Evolutionary conservation across 2,329 filamentous ascomycete species (phyloP).

Genomic region (Aureobasidium sp.): DNA sequence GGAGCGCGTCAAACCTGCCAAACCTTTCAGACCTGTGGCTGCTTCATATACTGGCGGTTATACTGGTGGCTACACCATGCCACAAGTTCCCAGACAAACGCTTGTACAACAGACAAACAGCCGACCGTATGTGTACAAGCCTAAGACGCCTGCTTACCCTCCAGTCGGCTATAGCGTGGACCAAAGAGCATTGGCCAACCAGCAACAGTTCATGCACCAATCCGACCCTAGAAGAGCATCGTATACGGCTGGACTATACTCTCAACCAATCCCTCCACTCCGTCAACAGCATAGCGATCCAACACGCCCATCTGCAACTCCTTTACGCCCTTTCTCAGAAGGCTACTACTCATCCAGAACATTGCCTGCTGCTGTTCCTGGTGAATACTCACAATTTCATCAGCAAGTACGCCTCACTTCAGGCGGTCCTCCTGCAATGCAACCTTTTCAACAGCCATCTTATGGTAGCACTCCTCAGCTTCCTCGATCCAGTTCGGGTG

Average conservation of each 20-base stretch:
- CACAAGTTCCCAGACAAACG: constrained; percentile 4
- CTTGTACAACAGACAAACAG: background rate
- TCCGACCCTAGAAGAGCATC: constrained; percentile 8
- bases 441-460: constrained; percentile 14
- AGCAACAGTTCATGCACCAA: constrained; percentile 10
- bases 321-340: constrained; percentile 29
- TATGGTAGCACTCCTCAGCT: background rate
- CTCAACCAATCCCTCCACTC: background rate
- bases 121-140: constrained; percentile 35
- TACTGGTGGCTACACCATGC: constrained; percentile 3
- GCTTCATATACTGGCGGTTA: constrained; percentile 17
- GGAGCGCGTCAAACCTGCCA: constrained; percentile 51
- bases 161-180: constrained; percentile 23
- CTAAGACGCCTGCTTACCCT: constrained; percentile 27
- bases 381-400: constrained; percentile 30
- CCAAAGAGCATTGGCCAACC: constrained; percentile 21
- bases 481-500: background rate
- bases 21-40: constrained; percentile 23
- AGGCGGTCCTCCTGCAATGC: constrained; percentile 1
- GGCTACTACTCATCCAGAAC: constrained; percentile 32
- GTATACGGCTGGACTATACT: background rate
- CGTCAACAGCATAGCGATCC: constrained; percentile 24
- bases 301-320: constrained; percentile 19
- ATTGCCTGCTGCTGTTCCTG: constrained; percentile 30
- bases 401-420: constrained; percentile 24